phyloP scores from a whole-genome alignment of 305 asterid species.

The Ajuga reptans region DNA sequence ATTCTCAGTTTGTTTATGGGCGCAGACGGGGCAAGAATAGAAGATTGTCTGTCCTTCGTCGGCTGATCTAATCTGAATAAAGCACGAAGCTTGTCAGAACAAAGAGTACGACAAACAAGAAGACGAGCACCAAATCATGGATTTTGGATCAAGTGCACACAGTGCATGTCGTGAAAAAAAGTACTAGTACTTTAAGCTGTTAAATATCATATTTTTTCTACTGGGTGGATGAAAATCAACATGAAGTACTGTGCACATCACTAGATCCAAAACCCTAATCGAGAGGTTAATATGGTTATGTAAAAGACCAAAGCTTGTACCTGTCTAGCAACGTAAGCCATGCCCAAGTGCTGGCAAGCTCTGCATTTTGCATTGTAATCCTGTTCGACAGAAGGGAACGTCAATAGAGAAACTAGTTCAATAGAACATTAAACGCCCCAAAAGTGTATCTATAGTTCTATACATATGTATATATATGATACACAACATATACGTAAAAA shows the following conservation, averaged over 20 bases:
- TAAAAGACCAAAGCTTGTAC: conserved; percentile 19
- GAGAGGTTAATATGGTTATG: neutral
- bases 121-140: neutral
- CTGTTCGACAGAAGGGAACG: conserved; percentile 29
- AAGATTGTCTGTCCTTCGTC: conserved; percentile 98
- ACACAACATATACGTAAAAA: no score
- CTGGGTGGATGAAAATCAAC: no score
- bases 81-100: neutral
- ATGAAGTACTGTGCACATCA: no score
- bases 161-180: no score
- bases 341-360: conserved; percentile 73
- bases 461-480: no score
- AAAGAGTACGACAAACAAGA: neutral
- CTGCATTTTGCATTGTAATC: conserved; percentile 87
- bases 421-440: no score
- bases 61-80: conserved; percentile 73
- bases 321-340: conserved; percentile 88
- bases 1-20: conserved; percentile 64
- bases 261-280: neutral
- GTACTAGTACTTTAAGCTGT: no score
- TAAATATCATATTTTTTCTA: no score
- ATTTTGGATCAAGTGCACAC: no score
- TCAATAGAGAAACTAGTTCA: no score
- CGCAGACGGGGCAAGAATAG: conserved; percentile 74
- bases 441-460: no score